These are phyloP conservation scores for Phytophthora idaei DNA, from an alignment of 352 stramenopile species.

Conservation along the genomic window DNA sequence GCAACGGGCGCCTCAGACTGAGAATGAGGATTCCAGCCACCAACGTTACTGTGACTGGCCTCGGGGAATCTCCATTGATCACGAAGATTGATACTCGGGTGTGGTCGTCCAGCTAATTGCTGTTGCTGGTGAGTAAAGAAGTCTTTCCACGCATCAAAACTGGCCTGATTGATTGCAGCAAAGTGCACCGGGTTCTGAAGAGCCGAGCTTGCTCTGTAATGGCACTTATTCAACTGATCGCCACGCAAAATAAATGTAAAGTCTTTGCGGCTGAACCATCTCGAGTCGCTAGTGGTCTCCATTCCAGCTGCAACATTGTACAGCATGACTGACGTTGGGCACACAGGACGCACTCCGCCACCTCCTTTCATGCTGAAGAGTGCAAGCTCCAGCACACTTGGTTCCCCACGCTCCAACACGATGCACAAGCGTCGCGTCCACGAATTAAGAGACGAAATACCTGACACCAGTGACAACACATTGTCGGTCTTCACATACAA, in stretches of 20 bases:
- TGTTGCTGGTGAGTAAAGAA: slow-evolving; percentile 71
- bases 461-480: slow-evolving; percentile 59
- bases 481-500: slow-evolving; percentile 72
- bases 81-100: not conserved
- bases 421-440: slow-evolving; percentile 73
- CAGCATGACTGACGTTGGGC: slow-evolving; percentile 62
- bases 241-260: slow-evolving; percentile 61
- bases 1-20: not conserved
- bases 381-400: slow-evolving; percentile 69
- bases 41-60: slow-evolving; percentile 6
- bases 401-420: slow-evolving; percentile 66
- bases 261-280: slow-evolving; percentile 79
- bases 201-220: slow-evolving; percentile 37
- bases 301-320: slow-evolving; percentile 63
- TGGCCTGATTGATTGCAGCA: slow-evolving; percentile 50
- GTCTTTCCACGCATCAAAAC: slow-evolving; percentile 58
- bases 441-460: slow-evolving; percentile 65
- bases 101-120: slow-evolving; percentile 18
- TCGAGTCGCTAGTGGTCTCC: slow-evolving; percentile 45
- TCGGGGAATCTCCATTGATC: slow-evolving; percentile 11
- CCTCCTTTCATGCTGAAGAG: slow-evolving; percentile 65
- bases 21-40: slow-evolving; percentile 16
- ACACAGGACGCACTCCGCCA: slow-evolving; percentile 48
- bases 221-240: slow-evolving; percentile 38
- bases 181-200: slow-evolving; percentile 59